Evolutionary conservation across 202 grass and related monocot genomes (phyloP).

Genomic region (Dendrocalamus latiflorus): DNA sequence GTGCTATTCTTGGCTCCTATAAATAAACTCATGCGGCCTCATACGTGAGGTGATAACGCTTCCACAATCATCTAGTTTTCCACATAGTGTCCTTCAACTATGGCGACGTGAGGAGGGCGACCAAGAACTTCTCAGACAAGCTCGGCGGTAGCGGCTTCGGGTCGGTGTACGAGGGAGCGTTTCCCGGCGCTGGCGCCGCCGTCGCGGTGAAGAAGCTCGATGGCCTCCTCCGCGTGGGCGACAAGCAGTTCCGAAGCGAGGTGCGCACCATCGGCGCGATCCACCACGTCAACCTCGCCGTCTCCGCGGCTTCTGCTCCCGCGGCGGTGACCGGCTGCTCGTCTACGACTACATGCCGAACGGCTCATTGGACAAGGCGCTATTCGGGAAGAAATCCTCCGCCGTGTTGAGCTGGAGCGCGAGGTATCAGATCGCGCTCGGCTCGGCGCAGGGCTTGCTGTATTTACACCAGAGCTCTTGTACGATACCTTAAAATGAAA

Average conservation of each 20-base stretch:
- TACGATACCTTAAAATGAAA: too few species aligned
- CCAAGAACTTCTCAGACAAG: background rate
- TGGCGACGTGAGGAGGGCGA: background rate
- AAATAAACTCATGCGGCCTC: too few species aligned
- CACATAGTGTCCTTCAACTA: background rate
- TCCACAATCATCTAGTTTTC: too few species aligned
- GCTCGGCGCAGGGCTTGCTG: constrained; percentile 30
- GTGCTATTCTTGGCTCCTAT: too few species aligned
- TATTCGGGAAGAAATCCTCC: background rate
- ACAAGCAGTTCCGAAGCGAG: constrained; percentile 48
- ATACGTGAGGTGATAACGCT: too few species aligned
- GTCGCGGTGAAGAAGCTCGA: constrained; percentile 44
- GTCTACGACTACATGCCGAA: too few species aligned
- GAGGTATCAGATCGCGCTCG: constrained; percentile 39
- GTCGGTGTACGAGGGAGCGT: background rate
- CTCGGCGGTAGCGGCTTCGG: background rate
- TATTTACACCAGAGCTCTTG: constrained; percentile 36
- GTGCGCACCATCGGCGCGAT: constrained; percentile 48
- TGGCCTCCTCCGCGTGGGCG: constrained; percentile 15
- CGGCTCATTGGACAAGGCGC: constrained; percentile 34
- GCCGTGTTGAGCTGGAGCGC: constrained; percentile 22
- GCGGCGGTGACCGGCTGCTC: constrained; percentile 16
- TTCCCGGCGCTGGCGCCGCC: background rate
- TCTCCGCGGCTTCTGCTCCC: constrained; percentile 42
- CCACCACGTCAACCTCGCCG: constrained; percentile 47